A percentile compares a stretch with the other conserved stretches of the same genome.
Conservation (phyloP, 331 rosid species). For the Quercus tomentella region DNA sequence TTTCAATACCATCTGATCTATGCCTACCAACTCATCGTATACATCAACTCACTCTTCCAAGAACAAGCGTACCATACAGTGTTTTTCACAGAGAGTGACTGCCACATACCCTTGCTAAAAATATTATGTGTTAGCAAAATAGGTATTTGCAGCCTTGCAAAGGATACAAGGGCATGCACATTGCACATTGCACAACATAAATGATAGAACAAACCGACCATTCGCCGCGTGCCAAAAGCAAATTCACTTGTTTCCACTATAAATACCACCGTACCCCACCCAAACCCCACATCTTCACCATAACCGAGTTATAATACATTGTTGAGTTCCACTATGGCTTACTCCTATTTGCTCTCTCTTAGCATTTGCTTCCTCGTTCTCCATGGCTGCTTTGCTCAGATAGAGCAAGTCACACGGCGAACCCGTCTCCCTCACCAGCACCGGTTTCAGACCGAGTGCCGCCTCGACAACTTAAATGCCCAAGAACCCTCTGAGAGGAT, state of each 20-base stretch:
- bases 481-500: not conserved
- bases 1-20: not conserved
- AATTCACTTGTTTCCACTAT: not conserved
- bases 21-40: too few species aligned
- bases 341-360: not conserved
- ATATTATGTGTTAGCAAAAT: not conserved
- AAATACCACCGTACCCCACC: slow-evolving; percentile 3
- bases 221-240: slow-evolving; percentile 9
- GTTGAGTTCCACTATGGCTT: not conserved
- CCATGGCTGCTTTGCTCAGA: slow-evolving; percentile 15
- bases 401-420: not conserved
- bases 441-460: slow-evolving; percentile 10
- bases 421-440: not conserved
- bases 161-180: not conserved
- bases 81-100: not conserved
- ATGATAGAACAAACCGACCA: not conserved
- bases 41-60: not conserved
- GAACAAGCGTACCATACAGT: not conserved
- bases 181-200: too few species aligned
- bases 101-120: not conserved
- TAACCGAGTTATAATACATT: not conserved
- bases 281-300: not conserved
- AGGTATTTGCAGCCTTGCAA: not conserved
- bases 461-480: slow-evolving; percentile 12
- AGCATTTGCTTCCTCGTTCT: not conserved